Conservation (phyloP, 129 eudicot genomes). For the sunflower (Helianthus annuus) region DNA sequence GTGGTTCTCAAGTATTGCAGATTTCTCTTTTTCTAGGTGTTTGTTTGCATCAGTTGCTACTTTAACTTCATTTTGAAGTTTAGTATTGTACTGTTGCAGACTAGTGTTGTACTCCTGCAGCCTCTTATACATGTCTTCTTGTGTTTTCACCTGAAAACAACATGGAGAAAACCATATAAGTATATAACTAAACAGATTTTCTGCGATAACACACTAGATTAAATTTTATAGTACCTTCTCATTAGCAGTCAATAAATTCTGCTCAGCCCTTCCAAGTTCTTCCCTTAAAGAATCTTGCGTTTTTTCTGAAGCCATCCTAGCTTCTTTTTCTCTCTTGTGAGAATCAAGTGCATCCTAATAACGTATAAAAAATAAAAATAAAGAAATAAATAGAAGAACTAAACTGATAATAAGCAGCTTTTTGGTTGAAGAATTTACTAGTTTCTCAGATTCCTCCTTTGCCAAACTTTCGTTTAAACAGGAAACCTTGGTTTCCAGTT, state of each 20-base stretch:
- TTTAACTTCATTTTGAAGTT: slow-evolving; percentile 59
- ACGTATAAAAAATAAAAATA: not conserved
- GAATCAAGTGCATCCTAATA: slow-evolving; percentile 45
- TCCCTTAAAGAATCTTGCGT: slow-evolving; percentile 42
- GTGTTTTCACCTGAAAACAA: slow-evolving; percentile 40
- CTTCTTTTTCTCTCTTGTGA: slow-evolving; percentile 51
- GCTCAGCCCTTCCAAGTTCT: slow-evolving; percentile 49
- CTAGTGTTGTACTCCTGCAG: slow-evolving; percentile 66
- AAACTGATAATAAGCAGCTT: not conserved
- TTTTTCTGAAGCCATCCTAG: slow-evolving; percentile 43
- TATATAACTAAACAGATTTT: slow-evolving; percentile 3
- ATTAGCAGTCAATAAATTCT: slow-evolving; percentile 41
- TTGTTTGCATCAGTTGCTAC: slow-evolving; percentile 49
- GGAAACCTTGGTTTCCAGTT: slow-evolving; percentile 31
- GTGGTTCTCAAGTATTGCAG: slow-evolving; percentile 50
- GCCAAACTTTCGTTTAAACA: slow-evolving; percentile 49
- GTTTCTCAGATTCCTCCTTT: slow-evolving; percentile 50
- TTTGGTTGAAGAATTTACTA: slow-evolving; percentile 30
- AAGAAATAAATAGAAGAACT: not conserved
- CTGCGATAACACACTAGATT: not conserved
- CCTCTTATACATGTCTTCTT: slow-evolving; percentile 50
- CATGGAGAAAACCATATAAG: not conserved
- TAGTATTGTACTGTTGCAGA: slow-evolving; percentile 58
- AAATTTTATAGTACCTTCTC: slow-evolving; percentile 42
- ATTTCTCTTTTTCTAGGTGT: slow-evolving; percentile 55